phyloP scores from a whole-genome alignment of 805 yeast genomes.

The Myxozyma geophila region DNA sequence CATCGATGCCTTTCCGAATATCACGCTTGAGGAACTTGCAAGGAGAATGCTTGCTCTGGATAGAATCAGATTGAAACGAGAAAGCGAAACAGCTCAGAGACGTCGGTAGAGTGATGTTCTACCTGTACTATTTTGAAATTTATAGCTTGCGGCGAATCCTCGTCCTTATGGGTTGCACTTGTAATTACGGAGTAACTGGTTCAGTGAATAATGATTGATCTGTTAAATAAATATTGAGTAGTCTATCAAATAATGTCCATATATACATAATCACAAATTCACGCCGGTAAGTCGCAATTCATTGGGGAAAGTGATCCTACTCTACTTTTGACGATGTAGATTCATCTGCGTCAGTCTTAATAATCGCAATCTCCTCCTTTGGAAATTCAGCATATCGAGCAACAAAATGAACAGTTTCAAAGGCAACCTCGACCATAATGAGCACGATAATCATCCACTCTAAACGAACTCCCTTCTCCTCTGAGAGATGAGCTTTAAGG shows the following conservation, averaged over 20 bases:
- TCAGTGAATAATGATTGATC: not conserved
- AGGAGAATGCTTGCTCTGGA: slow-evolving; percentile 33
- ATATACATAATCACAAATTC: not conserved
- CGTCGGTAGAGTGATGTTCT: not conserved
- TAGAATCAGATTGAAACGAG: slow-evolving; percentile 12
- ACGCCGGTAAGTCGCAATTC: not conserved
- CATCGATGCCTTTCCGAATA: slow-evolving; percentile 28
- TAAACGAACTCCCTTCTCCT: slow-evolving; percentile 71
- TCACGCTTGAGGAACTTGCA: slow-evolving; percentile 19
- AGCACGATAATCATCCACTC: slow-evolving; percentile 88
- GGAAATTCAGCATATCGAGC: slow-evolving; percentile 46
- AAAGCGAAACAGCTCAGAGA: slow-evolving; percentile 1
- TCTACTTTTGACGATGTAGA: not conserved
- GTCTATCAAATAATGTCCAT: too few species aligned
- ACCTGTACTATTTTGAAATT: not conserved
- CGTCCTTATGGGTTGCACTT: not conserved
- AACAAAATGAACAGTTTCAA: slow-evolving; percentile 76
- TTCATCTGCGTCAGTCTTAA: not conserved
- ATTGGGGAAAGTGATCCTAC: not conserved
- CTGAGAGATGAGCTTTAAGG: slow-evolving; percentile 71
- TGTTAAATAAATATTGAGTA: too few species aligned
- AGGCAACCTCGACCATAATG: slow-evolving; percentile 82
- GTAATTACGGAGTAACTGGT: not conserved
- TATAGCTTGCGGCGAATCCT: too few species aligned
- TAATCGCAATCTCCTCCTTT: not conserved